Base-by-base conservation (phyloP, 345 rosid species). In the Brassica juncea region DNA sequence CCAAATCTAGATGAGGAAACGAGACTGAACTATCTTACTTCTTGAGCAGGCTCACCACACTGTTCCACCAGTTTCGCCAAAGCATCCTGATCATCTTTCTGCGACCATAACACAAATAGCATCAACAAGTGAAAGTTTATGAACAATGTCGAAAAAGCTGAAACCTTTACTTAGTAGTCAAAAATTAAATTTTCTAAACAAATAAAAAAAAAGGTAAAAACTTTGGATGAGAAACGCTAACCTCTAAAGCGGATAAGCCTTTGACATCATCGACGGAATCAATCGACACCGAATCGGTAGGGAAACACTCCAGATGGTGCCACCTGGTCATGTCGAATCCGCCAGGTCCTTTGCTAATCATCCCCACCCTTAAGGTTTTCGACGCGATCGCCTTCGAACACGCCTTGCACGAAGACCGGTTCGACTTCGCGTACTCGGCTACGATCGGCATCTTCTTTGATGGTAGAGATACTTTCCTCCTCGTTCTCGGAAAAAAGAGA, bases 381-480 rank as follows among this genome's bases (percentile, higher is more conserved):
- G 84, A 80, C 0, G 86, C 72, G 0, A 94, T 94, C 7, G 81
- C 32, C 59, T 85, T 73, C 44, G 89, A 89, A 68, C 98, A 94
- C 30, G 74, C 85, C 83, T 90, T 92, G 85, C 97, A 94, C 5
- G 89, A 76, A 14, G 98, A 94, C 19, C 97, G 85, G 62, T 76
- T 87, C 66, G 97, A 94, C 76, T 90, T 94, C 39, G 98, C 94
- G 71, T 94, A 92, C 86, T 92, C 98, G 1, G 90, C 92, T 14
- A 87, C 77, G 68, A 90, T 72, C 57, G 79, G 72, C 84, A 82
- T 82, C 12, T 19, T 34, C 37, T 19, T 70, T 8, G 10, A 19
- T 16, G 35, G 63, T 16, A 35, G 66, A 74, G 71, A 79, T 9
- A 27, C 30, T 23, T 65, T 32, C 23, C 3, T 34, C 23, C 5